Evolutionary conservation across 345 rosid species (phyloP), one percentile per base, ranked within the genome.

Genomic region (Brassica nigra): DNA sequence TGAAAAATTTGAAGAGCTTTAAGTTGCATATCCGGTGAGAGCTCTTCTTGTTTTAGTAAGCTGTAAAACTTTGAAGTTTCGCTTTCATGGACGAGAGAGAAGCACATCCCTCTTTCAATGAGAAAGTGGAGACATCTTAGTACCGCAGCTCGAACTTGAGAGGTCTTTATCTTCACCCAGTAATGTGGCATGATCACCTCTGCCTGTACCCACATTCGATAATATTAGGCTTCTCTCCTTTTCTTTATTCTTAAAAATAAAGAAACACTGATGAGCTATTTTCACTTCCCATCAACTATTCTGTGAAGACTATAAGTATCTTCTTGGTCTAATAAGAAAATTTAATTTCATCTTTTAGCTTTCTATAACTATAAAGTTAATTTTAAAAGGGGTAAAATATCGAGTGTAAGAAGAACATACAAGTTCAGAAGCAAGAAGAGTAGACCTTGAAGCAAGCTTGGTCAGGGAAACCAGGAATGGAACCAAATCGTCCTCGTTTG

Each of bases 401-500:
- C n/a, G 55, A 47, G 2, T 16, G 16, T 47, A 47, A 14, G 16
- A 11, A 1, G 52, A 76, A 57, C 30, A 37, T 74, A 95, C 99
- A 89, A 90, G 98, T 78, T 92, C 85, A 54, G 88, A 79, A 65
- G 86, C 81, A 77, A 91, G 86, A 80, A 79, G n/a, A 54, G 89
- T 78, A 62, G 88, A 89, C 55, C 37, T 86, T 76, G 86, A 85
- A 44, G 92, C 90, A 83, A 95, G 91, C 84, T 84, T 89, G 68
- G 99, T 83, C 80, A 91, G 84, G 68, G 94, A 87, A 81, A 87
- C 81, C 83, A 95, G 78, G 82, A 92, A 77, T 3, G 87, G 80
- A 52, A 76, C 83, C 76, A 86, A 66, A 81, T 82, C 74, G 8
- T 87, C 89, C 30, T 89, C 90, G 16, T 88, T 88, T 67, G 87